These are phyloP conservation scores for Haematococcus lacustris DNA, from an alignment of 139 green algal genomes.

Conservation along the genomic window DNA sequence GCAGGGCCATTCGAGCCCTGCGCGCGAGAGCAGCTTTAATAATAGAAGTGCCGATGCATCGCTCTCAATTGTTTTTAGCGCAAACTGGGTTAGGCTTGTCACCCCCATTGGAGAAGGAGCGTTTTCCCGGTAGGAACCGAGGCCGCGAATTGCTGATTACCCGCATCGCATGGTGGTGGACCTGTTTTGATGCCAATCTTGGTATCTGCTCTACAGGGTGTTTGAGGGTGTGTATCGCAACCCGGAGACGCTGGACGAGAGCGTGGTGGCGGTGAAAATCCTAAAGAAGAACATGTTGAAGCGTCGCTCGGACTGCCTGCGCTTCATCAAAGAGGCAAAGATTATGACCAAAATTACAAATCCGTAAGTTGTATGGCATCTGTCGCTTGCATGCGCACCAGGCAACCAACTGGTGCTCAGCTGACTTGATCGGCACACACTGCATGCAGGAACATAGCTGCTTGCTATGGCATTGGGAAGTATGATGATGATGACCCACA, in stretches of 20 bases:
- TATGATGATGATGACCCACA: constrained; percentile 32
- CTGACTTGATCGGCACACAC: no score
- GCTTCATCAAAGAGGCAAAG: constrained; percentile 46
- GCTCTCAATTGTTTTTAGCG: constrained; percentile 35
- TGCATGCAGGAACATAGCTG: constrained; percentile 28
- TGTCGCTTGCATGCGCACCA: neutral
- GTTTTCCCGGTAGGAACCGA: constrained; percentile 17
- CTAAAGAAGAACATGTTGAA: constrained; percentile 33
- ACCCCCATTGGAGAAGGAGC: constrained; percentile 37
- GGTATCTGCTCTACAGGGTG: neutral
- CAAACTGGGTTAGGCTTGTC: constrained; percentile 26
- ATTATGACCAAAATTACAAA: constrained; percentile 41
- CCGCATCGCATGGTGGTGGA: neutral
- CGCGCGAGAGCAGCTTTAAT: no score
- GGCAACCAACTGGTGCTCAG: no score
- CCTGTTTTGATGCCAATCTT: neutral
- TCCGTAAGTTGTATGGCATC: constrained; percentile 2
- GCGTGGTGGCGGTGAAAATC: constrained; percentile 36
- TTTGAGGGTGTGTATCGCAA: constrained; percentile 32
- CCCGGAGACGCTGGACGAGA: constrained; percentile 28
- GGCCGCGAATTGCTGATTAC: neutral
- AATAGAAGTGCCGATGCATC: no score
- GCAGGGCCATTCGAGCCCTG: no score
- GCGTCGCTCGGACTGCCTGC: constrained; percentile 28
- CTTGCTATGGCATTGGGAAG: constrained; percentile 43